Percentiles rank a stretch among this genome's conserved stretches.
Evolutionary conservation across 192 early-diverging fungal genomes (phyloP).

Genomic region (Funneliformis geosporum): DNA sequence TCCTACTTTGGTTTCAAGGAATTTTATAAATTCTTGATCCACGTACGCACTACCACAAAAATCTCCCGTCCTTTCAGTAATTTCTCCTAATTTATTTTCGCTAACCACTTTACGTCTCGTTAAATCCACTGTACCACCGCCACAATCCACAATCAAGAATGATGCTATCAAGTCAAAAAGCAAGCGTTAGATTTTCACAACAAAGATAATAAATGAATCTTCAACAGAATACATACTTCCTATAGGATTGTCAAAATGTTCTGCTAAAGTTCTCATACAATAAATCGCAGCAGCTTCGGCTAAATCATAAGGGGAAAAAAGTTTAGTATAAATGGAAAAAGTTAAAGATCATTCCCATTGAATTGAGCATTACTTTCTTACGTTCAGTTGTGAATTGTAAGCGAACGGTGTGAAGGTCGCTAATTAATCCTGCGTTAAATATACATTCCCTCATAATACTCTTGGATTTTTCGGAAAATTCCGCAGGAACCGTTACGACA

Average conservation of each 20-base stretch:
- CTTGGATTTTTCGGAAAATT: conserved; percentile 57
- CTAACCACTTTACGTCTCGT: conserved; percentile 27
- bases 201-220: neutral
- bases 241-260: neutral
- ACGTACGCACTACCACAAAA: conserved; percentile 21
- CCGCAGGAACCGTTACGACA: conserved; percentile 53
- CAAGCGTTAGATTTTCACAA: neutral
- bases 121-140: conserved; percentile 37
- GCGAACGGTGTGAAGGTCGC: neutral
- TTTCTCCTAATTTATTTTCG: conserved; percentile 12
- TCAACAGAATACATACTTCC: neutral
- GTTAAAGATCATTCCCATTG: neutral
- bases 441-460: conserved; percentile 54
- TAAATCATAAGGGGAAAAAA: neutral
- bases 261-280: neutral
- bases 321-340: no score
- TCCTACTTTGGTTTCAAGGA: conserved; percentile 10
- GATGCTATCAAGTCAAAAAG: neutral
- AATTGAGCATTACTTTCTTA: neutral
- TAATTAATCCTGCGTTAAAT: conserved; percentile 48
- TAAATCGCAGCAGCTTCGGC: conserved; percentile 31
- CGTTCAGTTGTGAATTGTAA: neutral
- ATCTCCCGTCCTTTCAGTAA: conserved; percentile 13
- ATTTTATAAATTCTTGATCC: conserved; percentile 25
- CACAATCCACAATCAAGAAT: conserved; percentile 33